Percentiles rank a stretch among this genome's conserved stretches.
These are phyloP conservation scores for Solanum microdontum DNA, from an alignment of 257 asterid species.

Conservation along the genomic window DNA sequence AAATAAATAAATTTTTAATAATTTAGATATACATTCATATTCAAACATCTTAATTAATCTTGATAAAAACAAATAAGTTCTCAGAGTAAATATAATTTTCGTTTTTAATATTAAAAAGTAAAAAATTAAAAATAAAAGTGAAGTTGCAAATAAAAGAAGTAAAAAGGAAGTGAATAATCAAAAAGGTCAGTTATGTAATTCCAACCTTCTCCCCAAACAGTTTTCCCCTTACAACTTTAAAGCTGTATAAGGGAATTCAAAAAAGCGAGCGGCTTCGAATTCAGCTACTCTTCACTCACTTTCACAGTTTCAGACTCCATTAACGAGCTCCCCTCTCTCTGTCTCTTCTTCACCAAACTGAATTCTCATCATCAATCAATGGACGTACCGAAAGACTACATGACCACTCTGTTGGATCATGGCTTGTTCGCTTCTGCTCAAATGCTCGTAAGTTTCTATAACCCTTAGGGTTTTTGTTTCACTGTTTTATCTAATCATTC, in stretches of 20 bases:
- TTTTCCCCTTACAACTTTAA: not conserved
- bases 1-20: not conserved
- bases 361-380: constrained; percentile 7
- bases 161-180: not conserved
- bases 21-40: not conserved
- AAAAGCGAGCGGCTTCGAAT: not conserved
- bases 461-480: constrained; percentile 2
- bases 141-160: not conserved
- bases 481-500: not conserved
- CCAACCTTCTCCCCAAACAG: not conserved
- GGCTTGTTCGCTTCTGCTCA: constrained; percentile 85
- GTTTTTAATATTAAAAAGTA: not conserved
- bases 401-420: constrained; percentile 57
- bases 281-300: not conserved
- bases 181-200: not conserved
- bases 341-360: not conserved
- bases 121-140: not conserved
- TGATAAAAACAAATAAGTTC: not conserved
- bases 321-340: not conserved
- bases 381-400: constrained; percentile 82
- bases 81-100: not conserved
- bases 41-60: not conserved
- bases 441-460: constrained; percentile 41
- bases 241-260: not conserved
- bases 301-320: not conserved